phyloP scores from a whole-genome alignment of 768 basidiomycete species.

The Pleurotus eryngii region DNA sequence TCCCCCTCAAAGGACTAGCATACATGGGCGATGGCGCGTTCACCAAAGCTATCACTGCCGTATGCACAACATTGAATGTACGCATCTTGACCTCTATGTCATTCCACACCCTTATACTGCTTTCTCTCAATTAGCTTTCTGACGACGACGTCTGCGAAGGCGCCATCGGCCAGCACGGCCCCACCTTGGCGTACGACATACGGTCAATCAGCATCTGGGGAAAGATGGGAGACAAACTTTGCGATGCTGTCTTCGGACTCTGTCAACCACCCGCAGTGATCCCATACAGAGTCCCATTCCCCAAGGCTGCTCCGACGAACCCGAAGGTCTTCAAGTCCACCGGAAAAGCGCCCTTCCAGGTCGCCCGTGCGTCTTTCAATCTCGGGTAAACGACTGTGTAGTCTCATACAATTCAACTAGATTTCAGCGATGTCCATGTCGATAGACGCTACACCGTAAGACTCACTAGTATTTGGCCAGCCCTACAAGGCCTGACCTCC shows the following conservation, averaged over 20 bases:
- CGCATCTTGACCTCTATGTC: not conserved
- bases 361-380: slow-evolving; percentile 29
- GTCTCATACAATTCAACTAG: not conserved
- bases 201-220: slow-evolving; percentile 44
- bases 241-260: slow-evolving; percentile 51
- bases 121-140: slow-evolving; percentile 31
- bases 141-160: slow-evolving; percentile 61
- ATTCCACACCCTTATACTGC: not conserved
- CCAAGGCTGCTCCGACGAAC: slow-evolving; percentile 34
- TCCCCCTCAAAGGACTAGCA: slow-evolving; percentile 44
- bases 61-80: slow-evolving; percentile 44
- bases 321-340: slow-evolving; percentile 31
- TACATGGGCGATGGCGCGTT: slow-evolving; percentile 46
- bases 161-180: slow-evolving; percentile 45
- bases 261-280: slow-evolving; percentile 49
- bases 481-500: not conserved
- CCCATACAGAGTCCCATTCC: slow-evolving; percentile 40
- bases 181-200: slow-evolving; percentile 55
- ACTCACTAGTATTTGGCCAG: not conserved
- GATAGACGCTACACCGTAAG: slow-evolving; percentile 52
- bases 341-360: slow-evolving; percentile 45
- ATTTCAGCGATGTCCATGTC: slow-evolving; percentile 64
- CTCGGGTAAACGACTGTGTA: too few relatives aligned
- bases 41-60: slow-evolving; percentile 33
- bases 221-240: slow-evolving; percentile 50